These are phyloP conservation scores for Alternaria sp. DNA, from an alignment of 2,329 filamentous ascomycete genomes.

Conservation along the genomic window DNA sequence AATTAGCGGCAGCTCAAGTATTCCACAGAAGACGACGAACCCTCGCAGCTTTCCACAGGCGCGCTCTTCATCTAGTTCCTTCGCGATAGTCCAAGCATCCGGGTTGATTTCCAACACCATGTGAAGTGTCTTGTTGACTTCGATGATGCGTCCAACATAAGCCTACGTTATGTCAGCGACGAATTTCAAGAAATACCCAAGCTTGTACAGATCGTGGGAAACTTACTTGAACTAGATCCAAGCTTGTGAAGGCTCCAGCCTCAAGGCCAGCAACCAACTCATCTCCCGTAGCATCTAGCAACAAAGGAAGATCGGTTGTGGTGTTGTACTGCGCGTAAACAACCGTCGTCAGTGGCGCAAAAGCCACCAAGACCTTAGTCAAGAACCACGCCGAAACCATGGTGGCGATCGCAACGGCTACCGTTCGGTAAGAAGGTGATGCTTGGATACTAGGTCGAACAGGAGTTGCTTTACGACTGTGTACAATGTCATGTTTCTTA, in stretches of 20 bases:
- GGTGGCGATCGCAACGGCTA: slow-evolving; percentile 15
- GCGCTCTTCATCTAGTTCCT: slow-evolving; percentile 59
- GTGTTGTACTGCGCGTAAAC: slow-evolving; percentile 27
- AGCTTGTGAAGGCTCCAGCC: slow-evolving; percentile 62
- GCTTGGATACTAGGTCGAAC: neutral
- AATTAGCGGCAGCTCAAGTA: slow-evolving; percentile 6
- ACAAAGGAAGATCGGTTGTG: slow-evolving; percentile 38
- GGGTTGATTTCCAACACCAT: slow-evolving; percentile 65
- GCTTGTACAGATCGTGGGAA: neutral
- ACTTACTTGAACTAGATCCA: slow-evolving; percentile 60
- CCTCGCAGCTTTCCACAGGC: slow-evolving; percentile 58
- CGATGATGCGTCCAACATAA: slow-evolving; percentile 61
- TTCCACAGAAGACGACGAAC: slow-evolving; percentile 32
- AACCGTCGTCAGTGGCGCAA: slow-evolving; percentile 28
- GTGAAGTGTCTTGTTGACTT: slow-evolving; percentile 63
- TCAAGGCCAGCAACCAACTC: slow-evolving; percentile 61
- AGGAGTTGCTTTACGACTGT: neutral
- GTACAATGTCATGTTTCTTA: slow-evolving; percentile 16
- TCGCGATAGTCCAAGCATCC: slow-evolving; percentile 62
- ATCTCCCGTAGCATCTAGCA: slow-evolving; percentile 63
- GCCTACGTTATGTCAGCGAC: slow-evolving; percentile 46
- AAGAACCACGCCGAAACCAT: slow-evolving; percentile 34
- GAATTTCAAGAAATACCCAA: neutral
- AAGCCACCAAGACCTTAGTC: slow-evolving; percentile 27
- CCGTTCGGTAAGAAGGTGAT: neutral